Evolutionary conservation across 352 stramenopile genomes (phyloP), one percentile per base, ranked within the genome.

Genomic region (Lagenidium giganteum): DNA sequence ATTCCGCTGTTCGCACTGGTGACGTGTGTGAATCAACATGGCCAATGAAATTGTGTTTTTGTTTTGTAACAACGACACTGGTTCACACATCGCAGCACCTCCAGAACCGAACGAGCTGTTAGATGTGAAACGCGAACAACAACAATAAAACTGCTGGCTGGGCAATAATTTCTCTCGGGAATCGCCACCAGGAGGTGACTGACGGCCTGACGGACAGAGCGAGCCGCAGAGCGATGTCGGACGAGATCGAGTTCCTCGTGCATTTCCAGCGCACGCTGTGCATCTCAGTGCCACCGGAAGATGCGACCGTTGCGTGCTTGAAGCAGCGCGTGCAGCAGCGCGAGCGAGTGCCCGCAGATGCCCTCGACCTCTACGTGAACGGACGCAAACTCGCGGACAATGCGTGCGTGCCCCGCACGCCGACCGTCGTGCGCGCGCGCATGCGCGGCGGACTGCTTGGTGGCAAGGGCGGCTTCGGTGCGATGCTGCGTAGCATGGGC

Each of bases 381-480:
- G 77, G 70, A 38, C 48, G 54, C 33, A 67, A 66, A 29, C 59
- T 89, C 16, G 25, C 62, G 7, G 62, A 72, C n/a, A 52, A 71
- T 21, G 64, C 56, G 18, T 27, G 20, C 9, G 43, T 91, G 13
- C 78, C 77, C 6, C 42, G 40, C 1, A 68, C 74, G n/a, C 79
- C 82, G 1, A 47, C 40, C 16, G 66, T 91, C 22, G 48, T 92
- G 28, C 79, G 80, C 23, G 82, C 64, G 20, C 73, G 80, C 5
- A 39, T 89, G 24, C 70, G 55, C 9, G 73, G 72, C 27, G 82
- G 75, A 5, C 48, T 94, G 37, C 69, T 73, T 3, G 82, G 82
- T 18, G 82, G 82, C 21, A 94, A 94, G 40, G 82, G 82, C 23
- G 82, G 82, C 26, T 94, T 94, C 43, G 82, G 82, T 8, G 82